A percentile compares a stretch with the other conserved stretches of the same genome.
phyloP scores from a whole-genome alignment of 1,284 basidiomycete species.

The Pseudozyma sp. region DNA sequence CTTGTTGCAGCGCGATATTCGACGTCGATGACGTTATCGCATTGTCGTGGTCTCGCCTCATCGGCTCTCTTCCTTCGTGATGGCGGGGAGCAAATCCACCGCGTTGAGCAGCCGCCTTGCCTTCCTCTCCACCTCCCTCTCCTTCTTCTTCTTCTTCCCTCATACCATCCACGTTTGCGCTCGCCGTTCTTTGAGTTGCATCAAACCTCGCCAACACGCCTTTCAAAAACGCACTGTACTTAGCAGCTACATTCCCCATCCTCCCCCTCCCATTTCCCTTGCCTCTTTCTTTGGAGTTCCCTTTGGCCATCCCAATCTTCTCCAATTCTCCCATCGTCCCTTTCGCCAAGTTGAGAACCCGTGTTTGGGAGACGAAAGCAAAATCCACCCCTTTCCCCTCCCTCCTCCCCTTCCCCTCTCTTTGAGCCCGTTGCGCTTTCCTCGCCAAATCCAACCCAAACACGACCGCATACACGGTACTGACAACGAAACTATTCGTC shows the following conservation, averaged over 20 bases:
- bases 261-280: conserved; percentile 7
- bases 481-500: conserved; percentile 31
- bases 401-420: not conserved
- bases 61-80: not conserved
- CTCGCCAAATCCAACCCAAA: conserved; percentile 29
- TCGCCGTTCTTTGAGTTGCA: not conserved
- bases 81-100: not conserved
- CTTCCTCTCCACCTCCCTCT: not conserved
- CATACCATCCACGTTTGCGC: no score
- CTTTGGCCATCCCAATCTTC: conserved; percentile 11
- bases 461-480: conserved; percentile 38
- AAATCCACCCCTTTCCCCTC: conserved; percentile 19
- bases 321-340: conserved; percentile 20
- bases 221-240: conserved; percentile 31
- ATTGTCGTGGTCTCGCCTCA: conserved; percentile 18
- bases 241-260: conserved; percentile 17
- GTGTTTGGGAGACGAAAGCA: conserved; percentile 12
- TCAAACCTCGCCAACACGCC: conserved; percentile 22
- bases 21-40: not conserved
- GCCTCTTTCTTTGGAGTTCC: no score
- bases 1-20: no score
- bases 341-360: conserved; percentile 20
- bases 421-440: conserved; percentile 1
- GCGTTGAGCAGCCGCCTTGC: not conserved
- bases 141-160: not conserved